Percentiles rank a stretch among this genome's conserved stretches.
Evolutionary conservation across 176 grass and related monocot genomes (phyloP).

Genomic region (Tillandsia fasciculata): DNA sequence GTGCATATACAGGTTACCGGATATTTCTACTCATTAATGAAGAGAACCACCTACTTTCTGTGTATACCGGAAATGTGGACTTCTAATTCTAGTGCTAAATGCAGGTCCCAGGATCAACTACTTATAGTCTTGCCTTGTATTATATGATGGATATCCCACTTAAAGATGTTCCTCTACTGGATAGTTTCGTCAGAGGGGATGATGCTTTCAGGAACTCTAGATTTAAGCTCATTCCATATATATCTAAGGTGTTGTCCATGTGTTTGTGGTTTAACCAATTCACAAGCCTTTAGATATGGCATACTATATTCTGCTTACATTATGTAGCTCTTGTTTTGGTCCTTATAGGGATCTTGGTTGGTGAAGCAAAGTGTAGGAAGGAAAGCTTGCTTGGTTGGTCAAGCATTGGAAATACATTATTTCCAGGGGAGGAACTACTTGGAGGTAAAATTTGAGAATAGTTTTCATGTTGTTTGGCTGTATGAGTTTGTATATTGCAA

Average conservation of each 20-base stretch:
- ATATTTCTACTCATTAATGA: not conserved
- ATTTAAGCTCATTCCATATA: constrained; percentile 28
- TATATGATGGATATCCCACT: constrained; percentile 25
- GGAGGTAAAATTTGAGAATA: constrained; percentile 1
- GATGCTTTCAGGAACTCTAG: constrained; percentile 21
- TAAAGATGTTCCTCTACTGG: constrained; percentile 12
- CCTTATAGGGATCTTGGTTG: constrained; percentile 10
- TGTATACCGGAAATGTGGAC: not conserved
- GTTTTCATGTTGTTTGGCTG: not conserved
- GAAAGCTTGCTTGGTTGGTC: constrained; percentile 8
- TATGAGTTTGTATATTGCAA: not conserved
- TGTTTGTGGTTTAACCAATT: not conserved
- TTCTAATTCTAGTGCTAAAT: not conserved
- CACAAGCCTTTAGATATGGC: not conserved
- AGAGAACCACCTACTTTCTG: not conserved
- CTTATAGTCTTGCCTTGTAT: constrained; percentile 23
- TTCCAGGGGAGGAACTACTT: constrained; percentile 6
- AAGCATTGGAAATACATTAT: constrained; percentile 14
- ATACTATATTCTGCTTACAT: not conserved
- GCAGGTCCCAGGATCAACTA: constrained; percentile 20
- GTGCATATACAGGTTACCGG: constrained; percentile 18
- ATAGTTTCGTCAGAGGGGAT: constrained; percentile 20
- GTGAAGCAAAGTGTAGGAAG: constrained; percentile 10
- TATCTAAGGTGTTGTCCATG: constrained; percentile 15
- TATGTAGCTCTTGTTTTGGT: not conserved